These are phyloP conservation scores for Kodamaea leandrae DNA, from an alignment of 805 yeast species.

Conservation along the genomic window DNA sequence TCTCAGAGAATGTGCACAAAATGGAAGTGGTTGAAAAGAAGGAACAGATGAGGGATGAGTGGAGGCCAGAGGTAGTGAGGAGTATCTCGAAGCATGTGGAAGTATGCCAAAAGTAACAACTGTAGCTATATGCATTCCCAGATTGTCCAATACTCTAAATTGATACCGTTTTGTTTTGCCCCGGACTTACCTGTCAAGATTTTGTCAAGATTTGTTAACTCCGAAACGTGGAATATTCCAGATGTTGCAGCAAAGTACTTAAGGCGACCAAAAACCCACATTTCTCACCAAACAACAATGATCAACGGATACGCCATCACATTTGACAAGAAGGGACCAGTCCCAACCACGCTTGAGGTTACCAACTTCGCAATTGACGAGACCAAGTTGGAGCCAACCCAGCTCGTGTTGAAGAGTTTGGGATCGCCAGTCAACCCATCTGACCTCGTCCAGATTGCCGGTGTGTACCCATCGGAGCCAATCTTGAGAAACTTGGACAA, in stretches of 20 bases:
- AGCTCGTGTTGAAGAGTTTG: constrained; percentile 62
- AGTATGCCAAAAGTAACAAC: too few species aligned
- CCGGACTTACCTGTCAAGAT: too few species aligned
- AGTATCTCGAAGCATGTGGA: too few species aligned
- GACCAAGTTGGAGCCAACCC: constrained; percentile 19
- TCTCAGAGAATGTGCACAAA: too few species aligned
- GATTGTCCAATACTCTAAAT: too few species aligned
- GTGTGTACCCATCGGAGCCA: constrained; percentile 81
- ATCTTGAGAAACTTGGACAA: constrained; percentile 2
- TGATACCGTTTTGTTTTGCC: too few species aligned
- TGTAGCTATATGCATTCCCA: too few species aligned
- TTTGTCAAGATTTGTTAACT: too few species aligned
- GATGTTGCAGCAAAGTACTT: not conserved
- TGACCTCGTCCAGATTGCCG: constrained; percentile 81
- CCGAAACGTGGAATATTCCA: too few species aligned
- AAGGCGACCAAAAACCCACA: not conserved
- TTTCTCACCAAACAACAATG: constrained; percentile 1
- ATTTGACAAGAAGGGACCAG: constrained; percentile 4
- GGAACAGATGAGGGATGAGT: too few species aligned
- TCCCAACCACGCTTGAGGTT: constrained; percentile 11
- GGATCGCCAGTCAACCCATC: constrained; percentile 91
- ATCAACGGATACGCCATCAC: constrained; percentile 7
- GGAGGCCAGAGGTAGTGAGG: too few species aligned
- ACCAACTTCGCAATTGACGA: constrained; percentile 24
- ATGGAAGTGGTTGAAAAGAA: too few species aligned